phyloP scores from a whole-genome alignment of 2,329 filamentous ascomycete genomes.

The Aspergillus niger region DNA sequence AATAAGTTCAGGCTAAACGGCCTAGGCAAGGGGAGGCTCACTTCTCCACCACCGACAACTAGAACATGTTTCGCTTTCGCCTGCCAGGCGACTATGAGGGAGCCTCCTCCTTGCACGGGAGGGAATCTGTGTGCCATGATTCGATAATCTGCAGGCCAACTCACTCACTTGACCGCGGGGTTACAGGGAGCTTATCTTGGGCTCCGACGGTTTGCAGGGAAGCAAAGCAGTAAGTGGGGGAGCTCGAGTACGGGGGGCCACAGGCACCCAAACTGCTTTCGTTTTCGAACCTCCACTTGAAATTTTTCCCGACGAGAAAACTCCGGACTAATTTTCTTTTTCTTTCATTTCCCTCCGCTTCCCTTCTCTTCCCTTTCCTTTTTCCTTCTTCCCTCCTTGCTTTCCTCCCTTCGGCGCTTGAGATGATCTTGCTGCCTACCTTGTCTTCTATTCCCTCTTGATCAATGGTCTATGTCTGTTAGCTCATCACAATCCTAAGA shows the following conservation, averaged over 20 bases:
- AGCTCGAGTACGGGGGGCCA: conserved; percentile 17
- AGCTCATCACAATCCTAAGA: conserved; percentile 36
- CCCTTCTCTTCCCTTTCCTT: conserved; percentile 7
- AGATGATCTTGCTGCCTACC: conserved; percentile 16
- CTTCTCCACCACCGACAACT: conserved; percentile 94
- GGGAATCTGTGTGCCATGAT: conserved; percentile 65
- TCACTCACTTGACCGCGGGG: not conserved
- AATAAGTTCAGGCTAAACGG: not conserved
- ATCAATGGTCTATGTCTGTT: conserved; percentile 19
- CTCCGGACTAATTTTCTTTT: conserved; percentile 11
- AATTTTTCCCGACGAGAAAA: conserved; percentile 1
- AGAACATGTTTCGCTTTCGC: conserved; percentile 83
- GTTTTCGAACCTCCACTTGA: not conserved
- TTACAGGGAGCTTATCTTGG: not conserved
- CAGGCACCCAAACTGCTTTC: conserved; percentile 14
- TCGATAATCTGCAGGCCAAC: conserved; percentile 10
- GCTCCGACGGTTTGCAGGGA: not conserved
- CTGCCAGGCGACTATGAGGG: conserved; percentile 94
- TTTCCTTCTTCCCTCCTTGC: conserved; percentile 10
- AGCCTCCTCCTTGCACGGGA: conserved; percentile 83
- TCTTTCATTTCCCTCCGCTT: conserved; percentile 12
- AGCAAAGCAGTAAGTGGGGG: not conserved
- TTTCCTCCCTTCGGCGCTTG: conserved; percentile 3
- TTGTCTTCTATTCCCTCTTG: conserved; percentile 15
- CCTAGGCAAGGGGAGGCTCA: conserved; percentile 46